These are phyloP conservation scores for Hemisphaericaspora lyxosophila DNA, from an alignment of 1,139 yeast genomes.

Conservation along the genomic window DNA sequence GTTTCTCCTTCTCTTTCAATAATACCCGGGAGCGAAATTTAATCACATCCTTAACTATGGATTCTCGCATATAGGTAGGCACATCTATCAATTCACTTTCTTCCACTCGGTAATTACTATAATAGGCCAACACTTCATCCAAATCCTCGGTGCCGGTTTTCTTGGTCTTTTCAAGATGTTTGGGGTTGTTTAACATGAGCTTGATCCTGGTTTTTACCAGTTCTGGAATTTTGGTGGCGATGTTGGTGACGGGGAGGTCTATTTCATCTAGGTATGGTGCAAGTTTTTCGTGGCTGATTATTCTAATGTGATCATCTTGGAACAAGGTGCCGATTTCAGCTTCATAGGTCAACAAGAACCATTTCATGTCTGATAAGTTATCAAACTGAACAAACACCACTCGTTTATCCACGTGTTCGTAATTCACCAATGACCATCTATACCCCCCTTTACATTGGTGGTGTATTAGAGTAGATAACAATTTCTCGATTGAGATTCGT, in stretches of 20 bases:
- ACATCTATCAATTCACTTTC: conserved; percentile 60
- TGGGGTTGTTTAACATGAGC: conserved; percentile 20
- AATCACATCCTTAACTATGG: conserved; percentile 56
- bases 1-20: conserved; percentile 55
- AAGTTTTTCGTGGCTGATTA: conserved; percentile 7
- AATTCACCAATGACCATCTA: conserved; percentile 29
- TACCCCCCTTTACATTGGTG: conserved; percentile 10
- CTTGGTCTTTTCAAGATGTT: conserved; percentile 20
- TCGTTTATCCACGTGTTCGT: conserved; percentile 27
- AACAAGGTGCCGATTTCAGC: neutral
- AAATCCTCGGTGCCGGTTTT: conserved; percentile 35
- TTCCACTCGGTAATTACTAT: conserved; percentile 55
- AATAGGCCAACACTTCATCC: conserved; percentile 36
- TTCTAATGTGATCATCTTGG: neutral
- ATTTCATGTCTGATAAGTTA: conserved; percentile 15
- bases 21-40: conserved; percentile 63
- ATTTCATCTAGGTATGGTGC: neutral
- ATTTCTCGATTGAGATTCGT: conserved; percentile 28
- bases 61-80: conserved; percentile 58
- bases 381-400: conserved; percentile 29
- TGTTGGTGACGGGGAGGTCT: neutral
- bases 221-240: conserved; percentile 6
- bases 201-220: conserved; percentile 13
- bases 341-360: conserved; percentile 13
- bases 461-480: conserved; percentile 19